Evolutionary conservation across 2,329 filamentous ascomycete species (phyloP).

Genomic region (Chrysoporthe cubensis): DNA sequence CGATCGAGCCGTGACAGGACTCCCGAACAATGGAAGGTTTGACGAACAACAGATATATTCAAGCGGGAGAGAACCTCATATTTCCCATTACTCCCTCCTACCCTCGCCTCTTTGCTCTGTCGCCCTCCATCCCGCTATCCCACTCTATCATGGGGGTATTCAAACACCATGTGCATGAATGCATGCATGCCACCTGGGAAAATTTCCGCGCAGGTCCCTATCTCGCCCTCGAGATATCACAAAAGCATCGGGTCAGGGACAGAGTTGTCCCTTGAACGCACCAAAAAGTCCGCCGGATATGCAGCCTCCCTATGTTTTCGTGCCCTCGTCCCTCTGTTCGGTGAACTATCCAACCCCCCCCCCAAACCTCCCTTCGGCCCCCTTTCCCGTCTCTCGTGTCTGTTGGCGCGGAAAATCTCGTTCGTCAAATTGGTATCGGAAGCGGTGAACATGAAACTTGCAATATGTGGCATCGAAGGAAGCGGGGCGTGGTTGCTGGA

Average conservation of each 20-base stretch:
- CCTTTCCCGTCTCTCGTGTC: neutral
- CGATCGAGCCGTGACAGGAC: slow-evolving; percentile 12
- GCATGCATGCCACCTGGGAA: slow-evolving; percentile 19
- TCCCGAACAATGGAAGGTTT: slow-evolving; percentile 9
- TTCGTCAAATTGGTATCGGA: slow-evolving; percentile 27
- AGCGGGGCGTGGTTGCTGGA: neutral
- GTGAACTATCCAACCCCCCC: neutral
- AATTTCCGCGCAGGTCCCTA: slow-evolving; percentile 1
- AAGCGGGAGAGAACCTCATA: slow-evolving; percentile 13
- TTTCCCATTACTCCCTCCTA: slow-evolving; percentile 11
- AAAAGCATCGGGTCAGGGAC: neutral
- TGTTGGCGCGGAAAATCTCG: neutral
- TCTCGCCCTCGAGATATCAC: slow-evolving; percentile 7
- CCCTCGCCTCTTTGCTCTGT: neutral
- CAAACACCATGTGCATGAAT: slow-evolving; percentile 26
- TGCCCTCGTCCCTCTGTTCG: neutral
- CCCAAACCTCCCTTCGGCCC: neutral
- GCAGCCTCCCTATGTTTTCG: slow-evolving; percentile 3
- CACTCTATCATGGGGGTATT: slow-evolving; percentile 29
- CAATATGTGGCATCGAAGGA: slow-evolving; percentile 19
- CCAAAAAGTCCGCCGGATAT: slow-evolving; percentile 5
- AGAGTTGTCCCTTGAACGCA: neutral
- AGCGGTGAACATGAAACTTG: slow-evolving; percentile 13
- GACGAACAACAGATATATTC: slow-evolving; percentile 8
- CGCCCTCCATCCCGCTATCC: slow-evolving; percentile 1